Evolutionary conservation across 2,329 filamentous ascomycete species (phyloP), one percentile per base, ranked within the genome.

Genomic region (Aspergillus sp.): DNA sequence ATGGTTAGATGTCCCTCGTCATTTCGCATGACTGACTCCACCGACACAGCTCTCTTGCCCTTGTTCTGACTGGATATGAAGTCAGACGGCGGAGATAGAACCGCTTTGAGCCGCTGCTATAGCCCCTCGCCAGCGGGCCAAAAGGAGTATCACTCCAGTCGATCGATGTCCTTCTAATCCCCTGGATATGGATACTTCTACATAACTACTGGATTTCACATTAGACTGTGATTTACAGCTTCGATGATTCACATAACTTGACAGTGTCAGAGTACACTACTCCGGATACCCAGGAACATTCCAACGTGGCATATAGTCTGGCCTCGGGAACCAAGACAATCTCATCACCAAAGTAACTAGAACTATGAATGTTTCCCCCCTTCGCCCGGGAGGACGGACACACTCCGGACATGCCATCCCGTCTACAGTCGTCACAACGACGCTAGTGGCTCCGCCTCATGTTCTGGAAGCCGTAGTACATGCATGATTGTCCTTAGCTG

Each of bases 71-170:
- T 16, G 16, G 14, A n/a, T 38, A 17, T 38, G 13, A 17, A 38
- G 35, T 38, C 35, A 38, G 26, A 30, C 10, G 8, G 26, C 26
- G 26, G 9, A 1, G 26, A 30, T 30, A 8, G 26, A 30, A 30
- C 9, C 26, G 26, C 26, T 30, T 30, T 10, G 35, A 9, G 35
- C 35, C 16, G 13, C 13, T 38, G 35, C 35, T 38, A n/a, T 38
- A 13, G 50, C 50, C 50, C 22, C 45, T 45, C 48, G 38, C 38
- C 44, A 14, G 22, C 38, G 45, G 43, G 44, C 49, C 44, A 42
- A 43, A 47, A 41, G 32, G 26, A 52, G 50, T 49, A 49, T 47
- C n/a, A 45, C 41, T 24, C 33, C 16, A n/a, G 42, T 45, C 22
- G 42, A 45, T 45, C 42, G 35, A 38, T 17, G 16, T n/a, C 16